A percentile compares a stretch with the other conserved stretches of the same genome.
These are phyloP conservation scores for Alternaria longipes DNA, from an alignment of 2,329 filamentous ascomycete genomes.

Conservation along the genomic window DNA sequence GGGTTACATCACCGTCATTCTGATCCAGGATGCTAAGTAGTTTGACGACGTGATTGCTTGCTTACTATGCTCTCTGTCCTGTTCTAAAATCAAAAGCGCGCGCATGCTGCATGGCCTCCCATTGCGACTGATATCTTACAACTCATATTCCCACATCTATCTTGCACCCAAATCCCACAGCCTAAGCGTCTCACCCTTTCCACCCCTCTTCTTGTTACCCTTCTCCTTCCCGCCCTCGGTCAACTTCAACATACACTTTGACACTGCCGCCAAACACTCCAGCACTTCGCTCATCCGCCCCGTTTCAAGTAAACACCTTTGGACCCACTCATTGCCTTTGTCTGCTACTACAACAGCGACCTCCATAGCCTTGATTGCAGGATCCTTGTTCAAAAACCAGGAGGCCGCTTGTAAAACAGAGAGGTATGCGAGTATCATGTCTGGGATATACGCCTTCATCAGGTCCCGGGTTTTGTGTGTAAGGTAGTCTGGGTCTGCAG, in stretches of 20 bases:
- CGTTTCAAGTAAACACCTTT: conserved; percentile 50
- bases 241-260: conserved; percentile 72
- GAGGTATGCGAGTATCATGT: conserved; percentile 84
- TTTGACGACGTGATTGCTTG: not conserved
- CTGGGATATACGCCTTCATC: conserved; percentile 82
- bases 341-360: conserved; percentile 76
- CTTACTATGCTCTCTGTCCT: not conserved
- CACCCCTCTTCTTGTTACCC: conserved; percentile 54
- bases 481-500: conserved; percentile 11
- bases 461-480: conserved; percentile 58
- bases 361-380: conserved; percentile 86
- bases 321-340: conserved; percentile 43
- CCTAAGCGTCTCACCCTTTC: conserved; percentile 53
- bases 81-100: not conserved
- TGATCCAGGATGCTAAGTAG: not conserved
- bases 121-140: not conserved
- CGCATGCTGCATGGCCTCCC: not conserved
- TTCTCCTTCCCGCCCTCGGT: conserved; percentile 53
- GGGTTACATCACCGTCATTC: not conserved
- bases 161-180: conserved; percentile 54
- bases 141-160: not conserved
- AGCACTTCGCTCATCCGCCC: conserved; percentile 58
- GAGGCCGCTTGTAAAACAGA: conserved; percentile 82
- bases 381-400: conserved; percentile 75
- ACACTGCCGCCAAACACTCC: conserved; percentile 74